These are phyloP conservation scores for Chrysoporthe austroafricana DNA, from an alignment of 2,329 filamentous ascomycete genomes.

Conservation along the genomic window DNA sequence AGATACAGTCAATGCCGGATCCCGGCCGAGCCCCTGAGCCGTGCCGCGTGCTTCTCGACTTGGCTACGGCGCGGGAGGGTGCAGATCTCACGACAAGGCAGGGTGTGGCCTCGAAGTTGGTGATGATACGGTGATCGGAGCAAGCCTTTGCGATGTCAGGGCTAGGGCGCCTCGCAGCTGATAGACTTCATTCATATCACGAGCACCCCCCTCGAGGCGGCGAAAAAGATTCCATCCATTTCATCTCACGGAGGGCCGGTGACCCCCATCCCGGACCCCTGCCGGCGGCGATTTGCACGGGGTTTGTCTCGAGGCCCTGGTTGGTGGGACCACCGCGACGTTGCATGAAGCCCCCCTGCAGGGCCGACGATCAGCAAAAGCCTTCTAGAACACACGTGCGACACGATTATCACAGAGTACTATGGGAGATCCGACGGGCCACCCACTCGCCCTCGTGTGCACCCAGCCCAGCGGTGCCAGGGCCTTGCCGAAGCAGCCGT, in stretches of 20 bases:
- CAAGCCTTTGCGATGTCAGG: background rate
- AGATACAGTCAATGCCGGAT: background rate
- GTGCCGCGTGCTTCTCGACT: background rate
- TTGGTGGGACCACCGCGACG: conserved; percentile 14
- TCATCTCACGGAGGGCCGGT: too few relatives aligned
- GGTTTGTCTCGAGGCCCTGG: conserved; percentile 12
- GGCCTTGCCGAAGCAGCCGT: too few relatives aligned
- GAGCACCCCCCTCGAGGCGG: background rate
- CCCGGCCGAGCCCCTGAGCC: conserved; percentile 12
- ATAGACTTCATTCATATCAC: background rate
- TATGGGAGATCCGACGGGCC: background rate
- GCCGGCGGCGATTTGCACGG: conserved; percentile 1
- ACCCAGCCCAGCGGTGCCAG: too few relatives aligned
- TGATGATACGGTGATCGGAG: background rate
- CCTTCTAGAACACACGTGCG: background rate
- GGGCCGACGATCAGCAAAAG: background rate
- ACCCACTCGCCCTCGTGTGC: too few relatives aligned
- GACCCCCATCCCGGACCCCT: background rate
- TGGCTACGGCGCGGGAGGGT: background rate
- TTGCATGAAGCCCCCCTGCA: conserved; percentile 11
- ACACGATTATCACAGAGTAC: background rate
- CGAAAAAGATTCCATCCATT: conserved; percentile 12
- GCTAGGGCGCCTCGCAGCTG: background rate
- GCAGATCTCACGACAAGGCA: background rate
- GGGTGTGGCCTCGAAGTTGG: background rate